Evolutionary conservation across 176 grass and related monocot genomes (phyloP).

Genomic region (Musa itinerans): DNA sequence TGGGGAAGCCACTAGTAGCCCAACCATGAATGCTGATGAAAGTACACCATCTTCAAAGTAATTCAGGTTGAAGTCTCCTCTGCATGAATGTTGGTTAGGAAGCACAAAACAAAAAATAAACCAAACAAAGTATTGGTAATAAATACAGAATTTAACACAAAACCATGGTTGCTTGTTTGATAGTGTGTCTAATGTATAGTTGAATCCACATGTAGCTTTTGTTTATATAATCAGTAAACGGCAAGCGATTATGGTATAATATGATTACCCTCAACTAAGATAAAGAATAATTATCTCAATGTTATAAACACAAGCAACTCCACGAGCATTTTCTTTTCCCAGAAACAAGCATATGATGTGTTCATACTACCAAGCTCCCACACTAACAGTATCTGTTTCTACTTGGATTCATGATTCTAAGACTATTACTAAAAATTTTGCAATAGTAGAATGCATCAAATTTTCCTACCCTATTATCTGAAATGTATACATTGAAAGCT

Average conservation of each 20-base stretch:
- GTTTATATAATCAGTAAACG: background rate
- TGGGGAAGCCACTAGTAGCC: conserved; percentile 72
- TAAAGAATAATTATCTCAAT: conserved; percentile 2
- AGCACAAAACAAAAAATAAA: conserved; percentile 2
- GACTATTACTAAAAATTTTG: too few species aligned
- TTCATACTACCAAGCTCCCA: too few species aligned
- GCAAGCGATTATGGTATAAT: background rate
- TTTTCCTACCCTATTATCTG: too few species aligned
- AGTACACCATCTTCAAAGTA: conserved; percentile 93
- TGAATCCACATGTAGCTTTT: background rate
- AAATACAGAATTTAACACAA: background rate
- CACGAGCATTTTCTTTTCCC: too few species aligned
- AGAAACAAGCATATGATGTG: background rate
- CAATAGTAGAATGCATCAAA: too few species aligned
- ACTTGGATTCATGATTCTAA: too few species aligned
- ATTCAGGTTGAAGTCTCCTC: conserved; percentile 82
- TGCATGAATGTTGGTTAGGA: conserved; percentile 23
- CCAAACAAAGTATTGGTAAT: background rate
- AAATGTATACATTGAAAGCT: too few species aligned
- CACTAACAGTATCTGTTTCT: too few species aligned
- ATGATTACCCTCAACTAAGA: background rate
- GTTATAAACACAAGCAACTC: background rate
- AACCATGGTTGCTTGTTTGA: background rate
- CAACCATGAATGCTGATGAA: conserved; percentile 99
- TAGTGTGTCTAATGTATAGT: background rate